These are phyloP conservation scores for Stephanocyclus meneghinianus DNA, from an alignment of 352 stramenopile species.

Conservation along the genomic window DNA sequence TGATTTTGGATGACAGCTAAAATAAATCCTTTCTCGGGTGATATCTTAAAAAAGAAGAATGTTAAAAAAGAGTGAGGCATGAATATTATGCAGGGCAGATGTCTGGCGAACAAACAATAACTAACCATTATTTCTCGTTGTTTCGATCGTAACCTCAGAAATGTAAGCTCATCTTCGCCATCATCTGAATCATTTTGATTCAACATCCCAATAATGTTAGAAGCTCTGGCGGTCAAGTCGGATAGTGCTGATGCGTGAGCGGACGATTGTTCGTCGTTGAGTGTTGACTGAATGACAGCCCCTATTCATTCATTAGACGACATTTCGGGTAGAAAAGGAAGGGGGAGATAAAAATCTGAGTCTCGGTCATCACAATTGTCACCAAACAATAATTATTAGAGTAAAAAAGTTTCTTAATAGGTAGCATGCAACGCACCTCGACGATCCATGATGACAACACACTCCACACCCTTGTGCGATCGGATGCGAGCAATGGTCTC, in stretches of 20 bases:
- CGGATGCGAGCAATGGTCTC: constrained; percentile 92
- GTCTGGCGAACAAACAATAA: constrained; percentile 16
- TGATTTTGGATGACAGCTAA: constrained; percentile 91
- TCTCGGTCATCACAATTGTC: not conserved
- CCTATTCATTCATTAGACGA: constrained; percentile 9
- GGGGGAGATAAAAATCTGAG: constrained; percentile 12
- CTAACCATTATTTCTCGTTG: constrained; percentile 93
- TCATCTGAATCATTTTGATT: constrained; percentile 61
- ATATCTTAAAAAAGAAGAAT: constrained; percentile 29
- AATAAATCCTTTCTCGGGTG: constrained; percentile 90
- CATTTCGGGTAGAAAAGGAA: no score
- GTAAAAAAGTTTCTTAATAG: not conserved
- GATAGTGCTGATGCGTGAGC: constrained; percentile 84
- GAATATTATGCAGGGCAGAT: not conserved
- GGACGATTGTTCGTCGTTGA: constrained; percentile 84
- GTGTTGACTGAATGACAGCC: constrained; percentile 86
- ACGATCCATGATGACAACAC: constrained; percentile 91
- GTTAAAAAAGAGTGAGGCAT: not conserved
- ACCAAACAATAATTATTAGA: not conserved
- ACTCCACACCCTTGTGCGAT: constrained; percentile 91
- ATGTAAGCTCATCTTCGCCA: constrained; percentile 87
- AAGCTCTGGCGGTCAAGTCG: constrained; percentile 81
- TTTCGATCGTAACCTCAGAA: constrained; percentile 90
- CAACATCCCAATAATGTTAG: constrained; percentile 86
- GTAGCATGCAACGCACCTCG: constrained; percentile 72